Evolutionary conservation across 2,329 filamentous ascomycete genomes (phyloP).

Genomic region (Fusarium austroafricanum): DNA sequence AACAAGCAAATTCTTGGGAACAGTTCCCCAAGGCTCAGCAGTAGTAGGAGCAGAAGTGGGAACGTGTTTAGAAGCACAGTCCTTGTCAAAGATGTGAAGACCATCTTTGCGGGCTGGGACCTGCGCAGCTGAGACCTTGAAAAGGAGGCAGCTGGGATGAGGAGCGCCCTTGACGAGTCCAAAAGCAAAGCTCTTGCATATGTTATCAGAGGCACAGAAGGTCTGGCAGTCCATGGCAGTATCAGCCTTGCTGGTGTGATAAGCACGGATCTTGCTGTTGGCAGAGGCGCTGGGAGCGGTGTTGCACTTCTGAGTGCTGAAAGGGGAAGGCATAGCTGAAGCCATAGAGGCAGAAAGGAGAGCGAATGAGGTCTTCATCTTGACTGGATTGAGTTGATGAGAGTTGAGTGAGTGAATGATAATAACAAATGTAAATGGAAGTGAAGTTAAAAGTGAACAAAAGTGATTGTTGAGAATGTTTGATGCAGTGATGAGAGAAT

Average conservation of each 20-base stretch:
- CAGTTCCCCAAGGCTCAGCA: conserved; percentile 3
- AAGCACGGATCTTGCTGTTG: background rate
- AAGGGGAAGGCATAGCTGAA: background rate
- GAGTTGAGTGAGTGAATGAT: background rate
- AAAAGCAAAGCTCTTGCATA: conserved; percentile 10
- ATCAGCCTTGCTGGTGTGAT: background rate
- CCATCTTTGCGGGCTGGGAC: conserved; percentile 4
- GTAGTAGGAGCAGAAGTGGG: conserved; percentile 9
- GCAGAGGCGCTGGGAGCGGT: background rate
- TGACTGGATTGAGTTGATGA: background rate
- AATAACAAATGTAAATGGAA: background rate
- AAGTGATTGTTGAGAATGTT: background rate
- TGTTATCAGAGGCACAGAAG: conserved; percentile 5
- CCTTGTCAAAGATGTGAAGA: conserved; percentile 13
- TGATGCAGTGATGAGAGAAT: background rate
- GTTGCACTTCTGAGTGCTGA: conserved; percentile 2
- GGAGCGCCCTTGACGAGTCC: background rate
- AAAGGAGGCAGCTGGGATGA: conserved; percentile 3
- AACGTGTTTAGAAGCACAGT: background rate
- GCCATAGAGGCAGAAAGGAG: conserved; percentile 10
- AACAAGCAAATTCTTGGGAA: background rate
- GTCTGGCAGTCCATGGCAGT: conserved; percentile 13
- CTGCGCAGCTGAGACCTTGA: background rate
- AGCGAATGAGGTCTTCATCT: conserved; percentile 14
- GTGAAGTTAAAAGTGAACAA: background rate